Percentiles rank a stretch among this genome's conserved stretches.
These are phyloP conservation scores for Aristolochia fimbriata DNA, from an alignment of 164 flowering plant species.

Conservation along the genomic window DNA sequence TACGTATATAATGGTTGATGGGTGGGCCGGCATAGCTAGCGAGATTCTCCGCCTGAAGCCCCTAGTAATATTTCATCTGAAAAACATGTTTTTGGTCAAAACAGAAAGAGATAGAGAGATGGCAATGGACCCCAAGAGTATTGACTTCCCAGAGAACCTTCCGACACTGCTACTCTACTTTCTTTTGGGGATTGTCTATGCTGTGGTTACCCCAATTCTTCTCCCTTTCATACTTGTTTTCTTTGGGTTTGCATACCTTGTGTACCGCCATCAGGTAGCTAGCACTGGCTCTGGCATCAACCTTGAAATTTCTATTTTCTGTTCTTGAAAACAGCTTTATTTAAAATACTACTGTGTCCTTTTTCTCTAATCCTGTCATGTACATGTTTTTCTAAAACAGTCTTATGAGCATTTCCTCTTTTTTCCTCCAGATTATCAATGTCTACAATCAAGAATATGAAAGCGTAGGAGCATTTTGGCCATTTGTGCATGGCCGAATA, in stretches of 20 bases:
- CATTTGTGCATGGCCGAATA: slow-evolving; percentile 84
- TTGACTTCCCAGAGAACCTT: slow-evolving; percentile 58
- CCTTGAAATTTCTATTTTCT: background rate
- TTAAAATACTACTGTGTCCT: too few species aligned
- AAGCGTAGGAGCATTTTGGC: slow-evolving; percentile 96
- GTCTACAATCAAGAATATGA: slow-evolving; percentile 89
- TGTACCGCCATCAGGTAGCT: slow-evolving; percentile 93
- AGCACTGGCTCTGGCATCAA: background rate
- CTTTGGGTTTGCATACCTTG: slow-evolving; percentile 86
- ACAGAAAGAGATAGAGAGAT: slow-evolving; percentile 79
- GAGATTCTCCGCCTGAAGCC: slow-evolving; percentile 87
- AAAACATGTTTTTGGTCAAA: slow-evolving; percentile 84
- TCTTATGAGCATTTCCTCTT: background rate
- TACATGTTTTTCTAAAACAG: background rate
- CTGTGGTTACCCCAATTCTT: slow-evolving; percentile 87
- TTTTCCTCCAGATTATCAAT: slow-evolving; percentile 59
- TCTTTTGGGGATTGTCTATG: slow-evolving; percentile 82
- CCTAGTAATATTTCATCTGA: slow-evolving; percentile 72
- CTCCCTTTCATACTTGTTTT: slow-evolving; percentile 90
- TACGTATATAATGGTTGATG: slow-evolving; percentile 95
- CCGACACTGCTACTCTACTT: slow-evolving; percentile 90
- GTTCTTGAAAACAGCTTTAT: too few species aligned
- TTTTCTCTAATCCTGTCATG: too few species aligned
- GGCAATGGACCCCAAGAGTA: slow-evolving; percentile 87
- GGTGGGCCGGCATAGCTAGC: slow-evolving; percentile 96